Conservation (phyloP, 345 rosid genomes). For the Zanthoxylum bungeanum region DNA sequence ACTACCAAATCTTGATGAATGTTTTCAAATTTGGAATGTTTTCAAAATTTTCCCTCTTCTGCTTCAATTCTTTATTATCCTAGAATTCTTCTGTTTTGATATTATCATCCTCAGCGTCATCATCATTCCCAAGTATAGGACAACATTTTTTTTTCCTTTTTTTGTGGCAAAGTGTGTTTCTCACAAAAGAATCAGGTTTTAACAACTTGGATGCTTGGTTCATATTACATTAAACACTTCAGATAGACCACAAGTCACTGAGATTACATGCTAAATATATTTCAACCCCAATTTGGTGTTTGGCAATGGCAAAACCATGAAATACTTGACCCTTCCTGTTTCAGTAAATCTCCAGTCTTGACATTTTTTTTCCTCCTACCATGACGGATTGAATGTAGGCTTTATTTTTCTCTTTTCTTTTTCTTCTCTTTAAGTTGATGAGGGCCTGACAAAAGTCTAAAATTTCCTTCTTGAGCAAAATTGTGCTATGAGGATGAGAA, state of each 20-base stretch:
- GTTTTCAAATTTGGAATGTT: background rate
- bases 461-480: background rate
- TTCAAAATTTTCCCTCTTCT: background rate
- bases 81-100: background rate
- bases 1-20: background rate
- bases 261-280: background rate
- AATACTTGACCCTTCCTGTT: background rate
- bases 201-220: constrained; percentile 1
- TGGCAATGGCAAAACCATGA: background rate
- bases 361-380: background rate
- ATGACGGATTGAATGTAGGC: background rate
- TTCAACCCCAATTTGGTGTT: background rate
- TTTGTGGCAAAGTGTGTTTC: background rate
- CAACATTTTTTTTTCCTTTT: background rate
- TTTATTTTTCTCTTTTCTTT: background rate
- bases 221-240: background rate
- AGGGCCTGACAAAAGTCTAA: background rate
- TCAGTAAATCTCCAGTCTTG: background rate
- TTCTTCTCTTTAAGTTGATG: background rate
- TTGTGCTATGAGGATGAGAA: background rate
- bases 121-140: background rate
- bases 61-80: background rate
- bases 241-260: background rate
- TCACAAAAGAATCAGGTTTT: background rate
- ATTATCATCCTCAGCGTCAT: constrained; percentile 1